Percentiles rank a stretch among this genome's conserved stretches.
Conservation (phyloP, 805 yeast species). For the Pichia sporocuriosa region DNA sequence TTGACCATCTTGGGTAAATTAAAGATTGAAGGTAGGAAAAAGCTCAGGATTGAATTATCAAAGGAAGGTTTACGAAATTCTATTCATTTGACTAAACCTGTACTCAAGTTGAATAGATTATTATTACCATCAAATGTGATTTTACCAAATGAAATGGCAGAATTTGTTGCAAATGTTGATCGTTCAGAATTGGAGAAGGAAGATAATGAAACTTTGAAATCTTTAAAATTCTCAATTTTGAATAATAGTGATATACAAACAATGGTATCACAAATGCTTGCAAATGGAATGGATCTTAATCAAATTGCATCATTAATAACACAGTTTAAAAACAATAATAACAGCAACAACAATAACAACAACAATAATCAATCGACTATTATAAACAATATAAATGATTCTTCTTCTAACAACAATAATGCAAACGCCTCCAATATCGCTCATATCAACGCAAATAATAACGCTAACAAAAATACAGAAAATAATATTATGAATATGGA, state of each 20-base stretch:
- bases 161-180: neutral
- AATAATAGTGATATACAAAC: neutral
- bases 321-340: constrained; percentile 18
- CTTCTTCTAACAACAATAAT: neutral
- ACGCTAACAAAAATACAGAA: constrained; percentile 8
- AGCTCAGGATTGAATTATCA: constrained; percentile 50
- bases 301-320: constrained; percentile 27
- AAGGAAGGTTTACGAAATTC: constrained; percentile 49
- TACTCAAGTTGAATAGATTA: constrained; percentile 38
- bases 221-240: neutral
- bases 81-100: constrained; percentile 30
- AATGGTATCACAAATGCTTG: constrained; percentile 31
- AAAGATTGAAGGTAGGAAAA: constrained; percentile 39
- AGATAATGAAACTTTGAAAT: constrained; percentile 6
- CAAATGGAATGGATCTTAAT: constrained; percentile 31
- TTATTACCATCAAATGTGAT: constrained; percentile 51
- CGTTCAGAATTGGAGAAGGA: neutral
- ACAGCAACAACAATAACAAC: neutral
- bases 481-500: too few species aligned
- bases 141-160: constrained; percentile 43
- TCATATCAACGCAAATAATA: neutral
- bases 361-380: neutral
- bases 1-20: constrained; percentile 38
- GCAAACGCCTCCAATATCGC: constrained; percentile 9
- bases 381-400: too few species aligned